Conservation (phyloP, 208 protist species). For the Trypanosoma grayi region DNA sequence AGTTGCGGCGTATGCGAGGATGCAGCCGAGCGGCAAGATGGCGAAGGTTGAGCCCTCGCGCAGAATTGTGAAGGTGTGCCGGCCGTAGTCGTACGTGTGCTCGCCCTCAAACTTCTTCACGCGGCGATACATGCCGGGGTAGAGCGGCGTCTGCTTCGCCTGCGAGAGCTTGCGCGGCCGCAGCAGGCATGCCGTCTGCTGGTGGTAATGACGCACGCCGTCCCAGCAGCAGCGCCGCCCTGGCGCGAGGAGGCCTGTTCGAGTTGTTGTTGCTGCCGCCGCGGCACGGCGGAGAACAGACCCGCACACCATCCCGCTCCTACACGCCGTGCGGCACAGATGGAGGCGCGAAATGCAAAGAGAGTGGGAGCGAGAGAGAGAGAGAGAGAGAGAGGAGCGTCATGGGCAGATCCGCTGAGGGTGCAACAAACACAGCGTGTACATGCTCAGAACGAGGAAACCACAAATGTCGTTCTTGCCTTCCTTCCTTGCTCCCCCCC, state of each 20-base stretch:
- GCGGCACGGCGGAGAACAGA: neutral
- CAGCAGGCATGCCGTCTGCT: slow-evolving; percentile 4
- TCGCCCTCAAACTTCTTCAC: slow-evolving; percentile 74
- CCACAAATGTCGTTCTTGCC: too few species aligned
- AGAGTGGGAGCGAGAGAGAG: too few species aligned
- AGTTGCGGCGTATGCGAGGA: slow-evolving; percentile 42
- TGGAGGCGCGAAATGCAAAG: too few species aligned
- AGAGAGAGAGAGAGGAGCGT: too few species aligned
- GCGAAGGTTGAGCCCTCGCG: slow-evolving; percentile 47
- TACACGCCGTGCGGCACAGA: too few species aligned
- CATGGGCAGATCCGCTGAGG: too few species aligned
- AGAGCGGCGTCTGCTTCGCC: slow-evolving; percentile 63
- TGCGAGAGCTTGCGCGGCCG: slow-evolving; percentile 39
- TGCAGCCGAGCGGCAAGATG: slow-evolving; percentile 53
- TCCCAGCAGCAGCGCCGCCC: neutral
- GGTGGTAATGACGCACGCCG: slow-evolving; percentile 10
- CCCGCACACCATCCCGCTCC: too few species aligned
- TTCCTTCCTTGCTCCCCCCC: too few species aligned
- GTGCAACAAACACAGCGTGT: too few species aligned
- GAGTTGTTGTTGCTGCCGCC: neutral
- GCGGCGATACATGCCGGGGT: slow-evolving; percentile 48
- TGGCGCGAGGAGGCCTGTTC: neutral
- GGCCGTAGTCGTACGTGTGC: slow-evolving; percentile 70
- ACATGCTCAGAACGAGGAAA: too few species aligned
- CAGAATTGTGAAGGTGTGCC: slow-evolving; percentile 64